Conservation (phyloP, 495 filamentous ascomycete genomes). For the Cercophora samala region DNA sequence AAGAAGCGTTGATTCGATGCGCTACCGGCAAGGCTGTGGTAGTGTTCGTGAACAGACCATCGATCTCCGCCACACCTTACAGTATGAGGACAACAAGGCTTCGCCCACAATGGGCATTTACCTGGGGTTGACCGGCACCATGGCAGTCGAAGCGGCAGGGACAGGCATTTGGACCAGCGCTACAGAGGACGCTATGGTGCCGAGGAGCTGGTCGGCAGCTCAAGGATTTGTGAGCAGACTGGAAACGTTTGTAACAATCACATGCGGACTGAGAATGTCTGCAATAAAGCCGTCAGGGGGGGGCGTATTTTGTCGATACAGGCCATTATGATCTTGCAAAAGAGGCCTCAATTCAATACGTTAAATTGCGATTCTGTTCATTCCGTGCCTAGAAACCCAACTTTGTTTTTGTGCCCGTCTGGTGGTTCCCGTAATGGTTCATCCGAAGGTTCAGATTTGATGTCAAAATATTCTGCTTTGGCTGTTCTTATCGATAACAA, state of each 20-base stretch:
- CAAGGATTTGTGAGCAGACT: not conserved
- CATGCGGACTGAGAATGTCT: not conserved
- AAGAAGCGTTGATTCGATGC: slow-evolving; percentile 27
- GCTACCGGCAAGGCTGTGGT: not conserved
- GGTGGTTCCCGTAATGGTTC: not conserved
- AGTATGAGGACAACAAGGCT: not conserved
- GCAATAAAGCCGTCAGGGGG: not conserved
- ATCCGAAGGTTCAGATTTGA: not conserved
- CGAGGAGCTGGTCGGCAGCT: not conserved
- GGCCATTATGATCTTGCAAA: not conserved
- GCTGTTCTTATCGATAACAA: slow-evolving; percentile 38
- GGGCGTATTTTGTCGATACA: not conserved
- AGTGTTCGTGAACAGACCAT: not conserved
- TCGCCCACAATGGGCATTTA: not conserved
- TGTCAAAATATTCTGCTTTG: not conserved
- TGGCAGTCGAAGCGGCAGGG: not conserved
- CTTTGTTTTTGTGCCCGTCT: not conserved
- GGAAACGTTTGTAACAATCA: not conserved
- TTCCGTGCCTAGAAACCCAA: not conserved
- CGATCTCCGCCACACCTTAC: not conserved
- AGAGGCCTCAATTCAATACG: not conserved
- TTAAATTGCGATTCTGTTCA: not conserved
- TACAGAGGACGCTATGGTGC: not conserved
- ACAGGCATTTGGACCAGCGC: not conserved
- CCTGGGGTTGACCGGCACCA: not conserved